Evolutionary conservation across 2,329 filamentous ascomycete species (phyloP), one percentile per base, ranked within the genome.

Genomic region (Colletotrichum viniferum): DNA sequence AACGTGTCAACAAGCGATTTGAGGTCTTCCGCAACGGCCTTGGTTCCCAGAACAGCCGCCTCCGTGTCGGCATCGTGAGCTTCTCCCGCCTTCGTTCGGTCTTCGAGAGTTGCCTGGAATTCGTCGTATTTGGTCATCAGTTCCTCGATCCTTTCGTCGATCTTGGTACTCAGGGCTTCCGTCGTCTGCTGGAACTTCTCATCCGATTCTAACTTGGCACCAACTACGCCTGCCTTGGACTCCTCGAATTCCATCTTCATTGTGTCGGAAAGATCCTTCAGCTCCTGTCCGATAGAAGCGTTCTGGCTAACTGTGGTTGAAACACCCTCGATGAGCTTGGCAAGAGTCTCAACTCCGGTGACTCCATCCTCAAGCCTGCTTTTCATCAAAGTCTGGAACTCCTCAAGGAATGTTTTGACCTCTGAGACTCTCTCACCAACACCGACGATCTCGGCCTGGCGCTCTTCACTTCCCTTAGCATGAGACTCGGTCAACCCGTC

Each of bases 221-320:
- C 94, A 72, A 95, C 93, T 28, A 97, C 90, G n/a, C 94, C 92
- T 18, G 93, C 92, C 79, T 95, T 94, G 13, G 95, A 93, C 77
- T 96, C 94, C 80, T 98, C 96, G 76, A 98, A 98, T 81, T 98
- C 96, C 2, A 91, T 87, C 83, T 94, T 96, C 84, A 98, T 92
- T 4, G 92, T 91, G 70, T 95, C 93, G 55, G 92, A 91, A 82
- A 96, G 89, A 71, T 94, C 93, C 79, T 93, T 93, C 69, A 96
- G 86, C 77, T 92, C 93, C n/a, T 90, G 88, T 32, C 88, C 85
- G 26, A 92, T 83, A 55, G 84, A 88, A 43, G 90, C 88, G 74
- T 92, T 93, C 79, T 90, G 88, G 71, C 86, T 86, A 43, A 92
- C 86, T 58, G 89, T 90, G 80, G 94, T 92, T 80, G 93, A 88